phyloP scores from a whole-genome alignment of 257 asterid genomes.

The Jasminum sambac region DNA sequence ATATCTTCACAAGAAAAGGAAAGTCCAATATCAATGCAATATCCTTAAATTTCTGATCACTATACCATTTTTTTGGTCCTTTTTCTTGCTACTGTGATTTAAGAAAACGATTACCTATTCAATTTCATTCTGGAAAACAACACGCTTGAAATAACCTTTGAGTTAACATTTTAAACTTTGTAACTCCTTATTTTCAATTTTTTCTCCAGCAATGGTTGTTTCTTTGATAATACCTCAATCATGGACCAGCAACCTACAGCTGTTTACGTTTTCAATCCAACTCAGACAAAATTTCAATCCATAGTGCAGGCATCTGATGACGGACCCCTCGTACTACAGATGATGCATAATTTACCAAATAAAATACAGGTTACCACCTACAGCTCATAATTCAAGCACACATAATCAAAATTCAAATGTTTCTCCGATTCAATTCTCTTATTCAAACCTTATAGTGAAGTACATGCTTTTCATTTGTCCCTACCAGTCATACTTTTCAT shows the following conservation, averaged over 20 bases:
- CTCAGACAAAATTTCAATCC: not conserved
- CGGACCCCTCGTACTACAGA: not conserved
- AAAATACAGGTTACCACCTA: not conserved
- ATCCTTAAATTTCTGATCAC: not conserved
- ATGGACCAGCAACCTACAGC: not conserved
- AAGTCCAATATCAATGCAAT: not conserved
- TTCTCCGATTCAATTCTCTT: not conserved
- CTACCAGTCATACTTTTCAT: not conserved
- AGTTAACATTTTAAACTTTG: not conserved
- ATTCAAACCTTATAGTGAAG: not conserved
- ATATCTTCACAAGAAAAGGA: conserved; percentile 10
- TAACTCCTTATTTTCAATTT: not conserved
- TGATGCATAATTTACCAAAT: not conserved
- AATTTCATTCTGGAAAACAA: conserved; percentile 4
- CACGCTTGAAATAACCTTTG: not conserved
- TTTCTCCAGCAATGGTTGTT: not conserved
- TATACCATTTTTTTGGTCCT: not conserved
- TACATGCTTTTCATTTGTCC: not conserved
- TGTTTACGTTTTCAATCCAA: not conserved
- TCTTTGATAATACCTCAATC: not conserved
- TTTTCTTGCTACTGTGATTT: not conserved
- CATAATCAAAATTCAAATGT: not conserved
- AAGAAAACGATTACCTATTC: not conserved
- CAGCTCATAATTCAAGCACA: not conserved
- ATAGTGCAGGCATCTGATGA: not conserved